Conservation (phyloP, 495 filamentous ascomycete genomes). For the Aspergillus asperescens region DNA sequence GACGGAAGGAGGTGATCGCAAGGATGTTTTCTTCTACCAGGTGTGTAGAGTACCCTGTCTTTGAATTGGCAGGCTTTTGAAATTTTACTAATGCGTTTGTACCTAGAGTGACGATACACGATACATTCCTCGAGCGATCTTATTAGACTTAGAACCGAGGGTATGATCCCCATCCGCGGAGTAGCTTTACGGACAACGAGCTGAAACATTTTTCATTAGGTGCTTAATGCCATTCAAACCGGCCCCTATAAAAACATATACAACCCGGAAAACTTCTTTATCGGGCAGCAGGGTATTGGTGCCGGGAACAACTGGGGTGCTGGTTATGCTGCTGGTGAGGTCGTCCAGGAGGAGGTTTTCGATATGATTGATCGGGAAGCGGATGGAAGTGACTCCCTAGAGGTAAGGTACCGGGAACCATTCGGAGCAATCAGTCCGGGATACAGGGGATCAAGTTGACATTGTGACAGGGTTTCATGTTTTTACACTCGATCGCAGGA, state of each 20-base stretch:
- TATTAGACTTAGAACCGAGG: constrained; percentile 90
- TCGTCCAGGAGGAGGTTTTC: constrained; percentile 92
- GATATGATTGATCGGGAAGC: constrained; percentile 99
- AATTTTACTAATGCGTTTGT: constrained; percentile 2
- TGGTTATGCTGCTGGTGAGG: constrained; percentile 87
- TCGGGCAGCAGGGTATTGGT: constrained; percentile 84
- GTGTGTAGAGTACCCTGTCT: constrained; percentile 23
- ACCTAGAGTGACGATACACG: constrained; percentile 82
- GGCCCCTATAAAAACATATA: constrained; percentile 96
- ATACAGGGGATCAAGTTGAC: too few species aligned
- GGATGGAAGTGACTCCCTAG: constrained; percentile 93
- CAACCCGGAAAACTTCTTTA: constrained; percentile 98
- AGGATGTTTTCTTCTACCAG: constrained; percentile 99
- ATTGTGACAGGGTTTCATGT: constrained; percentile 76
- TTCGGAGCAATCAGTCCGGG: too few species aligned
- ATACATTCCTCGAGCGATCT: constrained; percentile 94
- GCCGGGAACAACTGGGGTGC: constrained; percentile 98
- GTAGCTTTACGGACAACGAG: constrained; percentile 1
- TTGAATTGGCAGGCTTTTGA: neutral
- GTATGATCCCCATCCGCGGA: constrained; percentile 42
- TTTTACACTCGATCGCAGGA: constrained; percentile 95
- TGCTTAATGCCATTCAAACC: constrained; percentile 86
- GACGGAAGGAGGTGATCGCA: constrained; percentile 92
- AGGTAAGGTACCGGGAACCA: constrained; percentile 50
- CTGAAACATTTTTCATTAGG: constrained; percentile 40